These are phyloP conservation scores for Penicillium sp. DNA, from an alignment of 2,329 filamentous ascomycete species.

Conservation along the genomic window DNA sequence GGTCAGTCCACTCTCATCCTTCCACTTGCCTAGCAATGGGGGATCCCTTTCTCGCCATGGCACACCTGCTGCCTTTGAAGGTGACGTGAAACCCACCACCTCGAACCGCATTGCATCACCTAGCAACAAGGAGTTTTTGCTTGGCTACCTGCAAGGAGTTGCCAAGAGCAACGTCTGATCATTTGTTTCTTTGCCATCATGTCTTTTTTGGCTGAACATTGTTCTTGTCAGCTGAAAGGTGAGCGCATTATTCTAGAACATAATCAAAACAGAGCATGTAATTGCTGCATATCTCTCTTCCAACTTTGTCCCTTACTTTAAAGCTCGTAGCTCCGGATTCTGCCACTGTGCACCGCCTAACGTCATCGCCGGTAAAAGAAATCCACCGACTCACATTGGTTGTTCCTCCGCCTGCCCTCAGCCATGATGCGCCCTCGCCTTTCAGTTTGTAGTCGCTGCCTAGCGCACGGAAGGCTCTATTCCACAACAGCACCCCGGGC, in stretches of 20 bases:
- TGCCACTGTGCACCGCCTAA: constrained; percentile 27
- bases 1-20: constrained; percentile 32
- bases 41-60: constrained; percentile 19
- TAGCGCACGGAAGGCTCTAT: constrained; percentile 26
- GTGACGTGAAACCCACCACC: constrained; percentile 48
- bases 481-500: constrained; percentile 23
- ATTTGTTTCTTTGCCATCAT: background rate
- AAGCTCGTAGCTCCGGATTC: constrained; percentile 12
- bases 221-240: background rate
- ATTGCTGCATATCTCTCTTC: background rate
- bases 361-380: constrained; percentile 28
- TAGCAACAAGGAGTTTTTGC: constrained; percentile 69
- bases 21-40: constrained; percentile 18
- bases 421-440: constrained; percentile 33
- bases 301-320: background rate
- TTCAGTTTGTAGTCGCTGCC: constrained; percentile 30
- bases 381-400: constrained; percentile 13
- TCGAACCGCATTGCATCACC: constrained; percentile 49
- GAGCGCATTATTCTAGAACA: background rate
- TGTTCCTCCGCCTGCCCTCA: constrained; percentile 6
- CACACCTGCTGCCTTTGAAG: constrained; percentile 27
- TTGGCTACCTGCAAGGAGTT: constrained; percentile 65
- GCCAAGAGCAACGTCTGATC: constrained; percentile 42
- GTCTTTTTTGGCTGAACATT: background rate
- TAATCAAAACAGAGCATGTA: background rate